phyloP scores from a whole-genome alignment of 768 basidiomycete species.

The Tremella fuciformis region DNA sequence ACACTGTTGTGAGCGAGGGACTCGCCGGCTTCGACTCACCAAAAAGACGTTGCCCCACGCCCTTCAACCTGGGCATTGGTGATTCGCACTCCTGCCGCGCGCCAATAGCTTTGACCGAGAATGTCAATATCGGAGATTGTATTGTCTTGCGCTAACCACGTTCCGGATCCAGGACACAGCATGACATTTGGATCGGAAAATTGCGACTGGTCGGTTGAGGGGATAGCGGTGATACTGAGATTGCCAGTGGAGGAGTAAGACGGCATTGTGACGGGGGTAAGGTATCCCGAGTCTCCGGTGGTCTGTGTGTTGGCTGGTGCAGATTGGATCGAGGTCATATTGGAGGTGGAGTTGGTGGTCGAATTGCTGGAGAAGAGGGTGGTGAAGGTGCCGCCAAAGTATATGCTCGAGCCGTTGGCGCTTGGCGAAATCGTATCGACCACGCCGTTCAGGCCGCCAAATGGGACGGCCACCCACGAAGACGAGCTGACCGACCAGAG shows the following conservation, averaged over 20 bases:
- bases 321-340: slow-evolving; percentile 76
- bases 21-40: slow-evolving; percentile 57
- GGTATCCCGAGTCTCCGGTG: slow-evolving; percentile 81
- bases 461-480: slow-evolving; percentile 73
- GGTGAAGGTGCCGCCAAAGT: slow-evolving; percentile 85
- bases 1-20: slow-evolving; percentile 57
- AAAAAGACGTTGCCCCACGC: slow-evolving; percentile 83
- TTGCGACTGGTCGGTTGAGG: slow-evolving; percentile 37
- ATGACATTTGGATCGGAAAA: slow-evolving; percentile 52
- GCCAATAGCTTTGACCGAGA: slow-evolving; percentile 69
- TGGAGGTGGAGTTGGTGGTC: slow-evolving; percentile 58
- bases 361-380: slow-evolving; percentile 59
- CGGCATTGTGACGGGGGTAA: slow-evolving; percentile 67
- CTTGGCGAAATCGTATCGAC: slow-evolving; percentile 76
- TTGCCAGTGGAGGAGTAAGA: slow-evolving; percentile 65
- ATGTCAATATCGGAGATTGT: slow-evolving; percentile 71
- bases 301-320: slow-evolving; percentile 63
- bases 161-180: slow-evolving; percentile 79
- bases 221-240: slow-evolving; percentile 57
- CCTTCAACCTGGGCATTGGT: slow-evolving; percentile 83
- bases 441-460: slow-evolving; percentile 73
- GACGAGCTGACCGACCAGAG: slow-evolving; percentile 41
- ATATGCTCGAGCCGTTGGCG: slow-evolving; percentile 67
- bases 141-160: slow-evolving; percentile 79
- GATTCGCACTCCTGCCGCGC: slow-evolving; percentile 74